Evolutionary conservation across 202 grass and related monocot genomes (phyloP).

Genomic region (Bolboschoenoplectus hybrid): DNA sequence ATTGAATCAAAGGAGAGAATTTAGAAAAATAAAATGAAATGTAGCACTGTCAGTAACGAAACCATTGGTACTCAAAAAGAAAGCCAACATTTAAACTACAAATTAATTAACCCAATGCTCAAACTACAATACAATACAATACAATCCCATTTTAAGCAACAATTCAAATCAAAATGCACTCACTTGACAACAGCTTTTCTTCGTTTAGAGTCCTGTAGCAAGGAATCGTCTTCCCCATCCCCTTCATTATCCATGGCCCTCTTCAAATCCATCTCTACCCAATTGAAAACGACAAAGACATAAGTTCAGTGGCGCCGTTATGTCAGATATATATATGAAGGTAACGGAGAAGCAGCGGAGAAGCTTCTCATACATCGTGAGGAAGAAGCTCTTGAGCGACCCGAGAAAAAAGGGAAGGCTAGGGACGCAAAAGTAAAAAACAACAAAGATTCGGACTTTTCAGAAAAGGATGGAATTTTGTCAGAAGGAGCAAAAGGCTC

Average conservation of each 20-base stretch:
- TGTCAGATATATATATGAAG: conserved; percentile 65
- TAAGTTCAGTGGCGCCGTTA: conserved; percentile 20
- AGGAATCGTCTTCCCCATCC: conserved; percentile 55
- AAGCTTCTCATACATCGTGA: conserved; percentile 70
- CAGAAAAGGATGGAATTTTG: conserved; percentile 64
- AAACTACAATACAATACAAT: background rate
- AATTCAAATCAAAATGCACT: conserved; percentile 37
- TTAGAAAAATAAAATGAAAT: background rate
- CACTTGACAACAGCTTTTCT: conserved; percentile 68
- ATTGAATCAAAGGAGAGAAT: conserved; percentile 19
- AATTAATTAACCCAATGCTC: conserved; percentile 24
- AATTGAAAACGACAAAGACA: conserved; percentile 28
- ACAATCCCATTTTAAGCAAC: background rate
- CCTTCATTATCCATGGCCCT: conserved; percentile 61
- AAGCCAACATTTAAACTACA: conserved; percentile 21
- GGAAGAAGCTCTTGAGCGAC: conserved; percentile 54
- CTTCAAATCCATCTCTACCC: conserved; percentile 65
- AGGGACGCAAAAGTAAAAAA: conserved; percentile 54
- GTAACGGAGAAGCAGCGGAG: conserved; percentile 78
- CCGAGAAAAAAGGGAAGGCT: conserved; percentile 48
- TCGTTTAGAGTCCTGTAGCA: conserved; percentile 69
- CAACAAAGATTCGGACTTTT: conserved; percentile 80
- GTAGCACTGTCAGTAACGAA: background rate
- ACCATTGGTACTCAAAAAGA: background rate
- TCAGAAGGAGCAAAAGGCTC: conserved; percentile 60